Evolutionary conservation across 345 rosid genomes (phyloP), one percentile per base, ranked within the genome.

Genomic region (Pugionium cornutum): DNA sequence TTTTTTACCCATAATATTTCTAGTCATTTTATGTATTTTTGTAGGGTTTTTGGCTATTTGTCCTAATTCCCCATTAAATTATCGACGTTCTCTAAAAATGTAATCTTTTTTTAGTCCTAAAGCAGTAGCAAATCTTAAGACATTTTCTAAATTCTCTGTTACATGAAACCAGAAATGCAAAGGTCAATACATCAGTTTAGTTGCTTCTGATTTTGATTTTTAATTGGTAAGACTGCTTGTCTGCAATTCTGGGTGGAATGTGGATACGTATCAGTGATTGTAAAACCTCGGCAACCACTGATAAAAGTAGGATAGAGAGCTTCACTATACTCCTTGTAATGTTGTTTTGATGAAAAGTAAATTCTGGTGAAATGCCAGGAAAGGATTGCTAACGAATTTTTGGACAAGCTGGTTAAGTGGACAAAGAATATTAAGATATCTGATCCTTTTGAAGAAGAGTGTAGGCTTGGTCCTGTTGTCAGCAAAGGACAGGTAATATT

Each of bases 401-500:
- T 86, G 53, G 86, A 83, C 74, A 83, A 74, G 78, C 83, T 88
- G 69, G 91, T 84, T 42, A 78, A 83, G 64, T 89, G 98, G 97
- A 71, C 78, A 70, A 80, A 85, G 74, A 89, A 84, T 60, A 77
- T 92, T 58, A 88, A 89, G 76, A 84, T 92, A 50, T 87, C 96
- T n/a, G 91, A 89, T 82, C 98, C 92, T 46, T 73, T 92, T 4
- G 92, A 88, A 84, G 96, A 86, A 75, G 94, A 88, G 52, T 92
- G 96, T 82, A 83, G 87, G 81, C 87, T 92, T 77, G 98, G 98
- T 35, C 96, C 98, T 3, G 82, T 92, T 71, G 89, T 89, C 66
- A 89, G 97, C 28, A 74, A 34, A 77, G 86, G 89, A 9, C 99
- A 90, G 92, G 99, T 89, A 76, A 73, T 57, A 47, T 11, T 59